Base-by-base conservation (phyloP, 352 stramenopile genomes). In the Pythium oligandrum region DNA sequence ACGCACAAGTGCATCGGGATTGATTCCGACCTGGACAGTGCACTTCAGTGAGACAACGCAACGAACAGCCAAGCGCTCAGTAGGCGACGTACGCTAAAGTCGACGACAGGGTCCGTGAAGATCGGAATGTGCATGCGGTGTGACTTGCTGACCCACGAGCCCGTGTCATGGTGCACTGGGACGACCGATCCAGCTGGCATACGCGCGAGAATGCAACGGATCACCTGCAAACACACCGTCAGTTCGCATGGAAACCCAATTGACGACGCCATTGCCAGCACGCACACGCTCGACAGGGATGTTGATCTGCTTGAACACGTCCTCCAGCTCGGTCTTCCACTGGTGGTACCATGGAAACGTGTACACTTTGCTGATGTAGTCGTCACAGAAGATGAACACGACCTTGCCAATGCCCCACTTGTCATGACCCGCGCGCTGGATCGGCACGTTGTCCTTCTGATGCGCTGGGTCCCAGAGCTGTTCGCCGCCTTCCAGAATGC, bases 381-480 rank as follows among this genome's bases (percentile, higher is more conserved):
- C 97, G 78, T 99, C 97, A 61, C 91, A 98, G 77, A 98, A 99
- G 44, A 99, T 78, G 53, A 99, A 95, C 8, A 98, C 89, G 57
- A 98, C 96, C 68, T 99, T 98, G 66, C 90, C 88, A 57, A 99
- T 98, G 51, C 97, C 97, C 95, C 96, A 99, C 40, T 73, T 81
- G 79, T 99, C 97, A 72, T 99, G 97, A 31, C 90, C 95, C 10
- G 96, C 89, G 47, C 96, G 86, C 32, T 82, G 88, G 26, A 99
- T 86, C 5, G 75, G 73, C 36, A 99, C 95, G 53, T 98, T 98
- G 59, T 86, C 71, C 46, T 64, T 83, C 57, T 93, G 83, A 43
- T 75, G 69, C 33, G 50, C 56, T 4, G 82, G 80, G 53, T 90
- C 71, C 86, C 84, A 95, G 12, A 95, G 66, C 40, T 59, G 45